phyloP scores from a whole-genome alignment of 1,284 basidiomycete species.

The Ustilago crameri region DNA sequence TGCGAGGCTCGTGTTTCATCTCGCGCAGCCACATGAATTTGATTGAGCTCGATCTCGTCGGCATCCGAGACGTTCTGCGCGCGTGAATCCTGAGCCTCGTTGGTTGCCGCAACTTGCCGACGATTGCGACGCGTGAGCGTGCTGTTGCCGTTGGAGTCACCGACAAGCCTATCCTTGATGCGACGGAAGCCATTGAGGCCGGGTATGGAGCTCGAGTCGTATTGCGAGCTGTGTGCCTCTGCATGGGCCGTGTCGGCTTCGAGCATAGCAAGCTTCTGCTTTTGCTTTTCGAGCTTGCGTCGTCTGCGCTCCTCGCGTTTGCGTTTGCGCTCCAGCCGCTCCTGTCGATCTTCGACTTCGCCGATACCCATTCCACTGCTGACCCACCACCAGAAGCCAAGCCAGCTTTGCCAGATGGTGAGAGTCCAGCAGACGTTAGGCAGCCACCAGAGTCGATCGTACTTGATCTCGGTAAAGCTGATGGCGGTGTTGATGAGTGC shows the following conservation, averaged over 20 bases:
- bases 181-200: slow-evolving; percentile 47
- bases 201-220: slow-evolving; percentile 48
- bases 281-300: slow-evolving; percentile 49
- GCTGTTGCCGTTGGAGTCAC: slow-evolving; percentile 22
- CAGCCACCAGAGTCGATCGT: slow-evolving; percentile 67
- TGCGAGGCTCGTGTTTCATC: slow-evolving; percentile 5
- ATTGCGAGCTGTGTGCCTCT: slow-evolving; percentile 40
- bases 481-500: slow-evolving; percentile 64
- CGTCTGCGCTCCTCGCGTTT: slow-evolving; percentile 52
- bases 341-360: slow-evolving; percentile 66
- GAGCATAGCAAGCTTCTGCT: slow-evolving; percentile 35
- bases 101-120: slow-evolving; percentile 13
- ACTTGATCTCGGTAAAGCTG: slow-evolving; percentile 65
- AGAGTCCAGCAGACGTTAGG: slow-evolving; percentile 64
- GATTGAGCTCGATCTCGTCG: slow-evolving; percentile 44
- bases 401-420: slow-evolving; percentile 68
- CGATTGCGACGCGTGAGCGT: slow-evolving; percentile 38
- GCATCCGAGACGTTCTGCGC: slow-evolving; percentile 9
- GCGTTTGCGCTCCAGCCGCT: slow-evolving; percentile 47
- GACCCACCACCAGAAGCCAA: slow-evolving; percentile 69
- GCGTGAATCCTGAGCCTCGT: slow-evolving; percentile 18
- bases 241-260: slow-evolving; percentile 20
- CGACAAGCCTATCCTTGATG: slow-evolving; percentile 44
- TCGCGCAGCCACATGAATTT: slow-evolving; percentile 25
- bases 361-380: slow-evolving; percentile 68